Conservation (phyloP, 2,329 filamentous ascomycete genomes). For the Aciculosporium take region DNA sequence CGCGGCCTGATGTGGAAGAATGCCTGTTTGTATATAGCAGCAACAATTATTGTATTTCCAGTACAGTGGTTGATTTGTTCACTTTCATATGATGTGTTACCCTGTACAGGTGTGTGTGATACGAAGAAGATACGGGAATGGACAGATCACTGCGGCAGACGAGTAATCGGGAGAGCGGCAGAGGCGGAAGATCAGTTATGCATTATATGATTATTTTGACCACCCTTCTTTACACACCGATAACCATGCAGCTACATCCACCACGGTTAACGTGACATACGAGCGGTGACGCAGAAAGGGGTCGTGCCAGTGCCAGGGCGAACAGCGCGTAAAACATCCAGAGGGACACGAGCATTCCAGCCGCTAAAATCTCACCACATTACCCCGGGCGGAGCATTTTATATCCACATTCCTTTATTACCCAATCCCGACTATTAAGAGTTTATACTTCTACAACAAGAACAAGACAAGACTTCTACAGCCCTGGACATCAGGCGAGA, state of each 20-base stretch:
- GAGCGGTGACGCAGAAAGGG: too few species aligned
- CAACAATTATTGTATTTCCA: background rate
- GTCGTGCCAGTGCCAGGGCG: too few species aligned
- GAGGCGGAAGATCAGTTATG: constrained; percentile 2
- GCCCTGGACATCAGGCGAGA: background rate
- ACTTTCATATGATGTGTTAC: constrained; percentile 11
- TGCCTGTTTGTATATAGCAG: constrained; percentile 17
- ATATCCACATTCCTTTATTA: too few species aligned
- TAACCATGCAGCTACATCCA: too few species aligned
- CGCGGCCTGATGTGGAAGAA: constrained; percentile 25
- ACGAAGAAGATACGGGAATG: constrained; percentile 32
- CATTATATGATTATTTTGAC: background rate
- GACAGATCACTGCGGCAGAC: constrained; percentile 36
- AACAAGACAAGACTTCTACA: background rate
- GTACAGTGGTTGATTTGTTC: constrained; percentile 8
- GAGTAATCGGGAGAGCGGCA: constrained; percentile 20
- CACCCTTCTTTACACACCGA: too few species aligned
- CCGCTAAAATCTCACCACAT: too few species aligned
- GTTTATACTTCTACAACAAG: background rate
- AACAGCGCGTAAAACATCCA: too few species aligned
- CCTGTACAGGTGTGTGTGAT: constrained; percentile 11
- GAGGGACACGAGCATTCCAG: too few species aligned
- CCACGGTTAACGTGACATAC: too few species aligned
- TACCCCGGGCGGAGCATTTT: too few species aligned
- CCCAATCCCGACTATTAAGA: too few species aligned